These are phyloP conservation scores for Eimeria brunetti DNA, from an alignment of 169 alveolate species.

Conservation along the genomic window DNA sequence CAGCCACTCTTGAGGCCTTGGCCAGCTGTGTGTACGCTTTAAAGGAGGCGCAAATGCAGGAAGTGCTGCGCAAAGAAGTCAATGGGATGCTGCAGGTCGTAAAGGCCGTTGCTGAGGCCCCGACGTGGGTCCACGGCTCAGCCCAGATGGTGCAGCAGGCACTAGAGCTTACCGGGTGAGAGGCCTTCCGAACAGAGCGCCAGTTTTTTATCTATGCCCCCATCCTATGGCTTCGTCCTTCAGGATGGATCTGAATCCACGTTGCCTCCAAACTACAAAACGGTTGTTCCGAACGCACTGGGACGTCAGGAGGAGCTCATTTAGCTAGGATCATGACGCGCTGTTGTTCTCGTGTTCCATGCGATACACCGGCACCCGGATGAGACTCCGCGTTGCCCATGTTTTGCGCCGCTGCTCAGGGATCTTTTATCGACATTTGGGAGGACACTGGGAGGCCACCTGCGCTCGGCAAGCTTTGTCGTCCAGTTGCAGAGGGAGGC, in stretches of 20 bases:
- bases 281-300: neutral
- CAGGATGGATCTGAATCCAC: neutral
- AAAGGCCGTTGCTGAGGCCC: constrained; percentile 86
- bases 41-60: constrained; percentile 90
- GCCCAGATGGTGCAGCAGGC: constrained; percentile 78
- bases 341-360: neutral
- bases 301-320: neutral
- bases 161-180: constrained; percentile 76
- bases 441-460: constrained; percentile 35
- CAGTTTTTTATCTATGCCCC: neutral
- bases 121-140: constrained; percentile 77
- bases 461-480: constrained; percentile 44
- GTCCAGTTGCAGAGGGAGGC: constrained; percentile 63
- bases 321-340: neutral
- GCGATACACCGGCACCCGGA: neutral
- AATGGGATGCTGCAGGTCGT: constrained; percentile 89
- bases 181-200: neutral
- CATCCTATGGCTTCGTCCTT: neutral
- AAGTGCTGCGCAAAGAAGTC: constrained; percentile 87
- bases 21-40: constrained; percentile 93
- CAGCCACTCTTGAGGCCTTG: constrained; percentile 91
- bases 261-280: neutral
- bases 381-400: neutral
- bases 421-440: constrained; percentile 58
- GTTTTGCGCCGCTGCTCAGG: neutral